phyloP scores from a whole-genome alignment of 192 early-diverging fungal genomes.

The Umbelopsis ramanniana region DNA sequence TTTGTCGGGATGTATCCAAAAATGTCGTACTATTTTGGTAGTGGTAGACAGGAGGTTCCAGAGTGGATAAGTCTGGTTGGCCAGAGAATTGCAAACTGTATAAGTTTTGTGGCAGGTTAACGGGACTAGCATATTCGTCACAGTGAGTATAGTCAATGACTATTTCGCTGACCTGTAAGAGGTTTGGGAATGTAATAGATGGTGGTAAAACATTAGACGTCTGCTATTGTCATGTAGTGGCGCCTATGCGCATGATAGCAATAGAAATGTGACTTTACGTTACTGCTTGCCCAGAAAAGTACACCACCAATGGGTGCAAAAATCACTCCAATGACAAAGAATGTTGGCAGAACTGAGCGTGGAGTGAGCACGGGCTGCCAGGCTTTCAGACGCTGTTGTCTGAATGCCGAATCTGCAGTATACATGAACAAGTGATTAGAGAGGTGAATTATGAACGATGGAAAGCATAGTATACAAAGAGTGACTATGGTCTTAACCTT shows the following conservation, averaged over 20 bases:
- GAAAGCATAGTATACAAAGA: not conserved
- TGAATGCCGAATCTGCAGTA: constrained; percentile 84
- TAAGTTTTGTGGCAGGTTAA: constrained; percentile 38
- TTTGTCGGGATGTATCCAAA: constrained; percentile 31
- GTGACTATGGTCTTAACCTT: not conserved
- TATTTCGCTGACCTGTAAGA: constrained; percentile 49
- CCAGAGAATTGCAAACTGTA: constrained; percentile 25
- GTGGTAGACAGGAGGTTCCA: constrained; percentile 32
- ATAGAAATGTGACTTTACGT: constrained; percentile 55
- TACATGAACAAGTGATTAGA: not conserved
- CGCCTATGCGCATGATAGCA: too few species aligned
- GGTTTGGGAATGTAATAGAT: not conserved
- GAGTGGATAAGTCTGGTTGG: not conserved
- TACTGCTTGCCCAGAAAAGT: constrained; percentile 77
- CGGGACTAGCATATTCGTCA: constrained; percentile 17
- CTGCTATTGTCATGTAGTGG: constrained; percentile 1
- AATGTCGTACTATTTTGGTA: constrained; percentile 22
- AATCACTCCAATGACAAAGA: constrained; percentile 91
- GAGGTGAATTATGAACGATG: not conserved
- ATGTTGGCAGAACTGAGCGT: constrained; percentile 91
- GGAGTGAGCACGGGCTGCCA: constrained; percentile 99
- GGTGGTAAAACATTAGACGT: not conserved
- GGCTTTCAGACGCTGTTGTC: constrained; percentile 94
- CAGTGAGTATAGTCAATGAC: constrained; percentile 55
- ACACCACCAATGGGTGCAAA: constrained; percentile 94